phyloP scores from a whole-genome alignment of 768 basidiomycete species.

The Omphalotus guepiniiformis region DNA sequence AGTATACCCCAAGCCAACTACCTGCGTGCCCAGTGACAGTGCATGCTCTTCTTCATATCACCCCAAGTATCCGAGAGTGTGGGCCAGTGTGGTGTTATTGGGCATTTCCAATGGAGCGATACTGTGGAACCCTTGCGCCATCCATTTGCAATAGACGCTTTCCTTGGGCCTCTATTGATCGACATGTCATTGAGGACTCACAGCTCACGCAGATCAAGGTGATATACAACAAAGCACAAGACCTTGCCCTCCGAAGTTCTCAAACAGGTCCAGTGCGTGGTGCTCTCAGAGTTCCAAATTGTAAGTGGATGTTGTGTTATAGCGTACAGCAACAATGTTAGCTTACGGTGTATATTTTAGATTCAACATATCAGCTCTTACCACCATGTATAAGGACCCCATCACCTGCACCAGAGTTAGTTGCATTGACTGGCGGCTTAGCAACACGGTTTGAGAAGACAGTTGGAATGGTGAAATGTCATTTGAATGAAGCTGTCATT shows the following conservation, averaged over 20 bases:
- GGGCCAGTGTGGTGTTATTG: constrained; percentile 22
- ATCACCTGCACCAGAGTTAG: not conserved
- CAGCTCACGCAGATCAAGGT: constrained; percentile 17
- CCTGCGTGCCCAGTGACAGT: constrained; percentile 17
- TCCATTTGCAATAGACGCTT: constrained; percentile 14
- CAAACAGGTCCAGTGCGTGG: not conserved
- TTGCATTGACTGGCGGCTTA: constrained; percentile 19
- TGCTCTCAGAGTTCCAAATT: not conserved
- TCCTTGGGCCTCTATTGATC: constrained; percentile 16
- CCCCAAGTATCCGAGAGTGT: constrained; percentile 12
- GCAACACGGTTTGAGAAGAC: constrained; percentile 14
- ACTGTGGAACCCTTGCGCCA: constrained; percentile 15
- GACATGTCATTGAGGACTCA: constrained; percentile 9
- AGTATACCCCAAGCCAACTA: constrained; percentile 12
- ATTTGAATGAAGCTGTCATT: constrained; percentile 11
- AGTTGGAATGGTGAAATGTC: constrained; percentile 8
- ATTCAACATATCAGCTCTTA: constrained; percentile 24
- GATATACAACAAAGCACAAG: not conserved
- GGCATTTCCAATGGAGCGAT: constrained; percentile 23
- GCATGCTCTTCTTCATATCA: constrained; percentile 21
- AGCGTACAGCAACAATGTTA: not conserved
- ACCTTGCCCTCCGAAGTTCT: no score
- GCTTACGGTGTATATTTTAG: constrained; percentile 14
- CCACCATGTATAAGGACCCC: constrained; percentile 18
- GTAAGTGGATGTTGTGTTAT: not conserved